A percentile compares a stretch with the other conserved stretches of the same genome.
Conservation (phyloP, 2,329 filamentous ascomycete species). For the Xylariaceae sp. region DNA sequence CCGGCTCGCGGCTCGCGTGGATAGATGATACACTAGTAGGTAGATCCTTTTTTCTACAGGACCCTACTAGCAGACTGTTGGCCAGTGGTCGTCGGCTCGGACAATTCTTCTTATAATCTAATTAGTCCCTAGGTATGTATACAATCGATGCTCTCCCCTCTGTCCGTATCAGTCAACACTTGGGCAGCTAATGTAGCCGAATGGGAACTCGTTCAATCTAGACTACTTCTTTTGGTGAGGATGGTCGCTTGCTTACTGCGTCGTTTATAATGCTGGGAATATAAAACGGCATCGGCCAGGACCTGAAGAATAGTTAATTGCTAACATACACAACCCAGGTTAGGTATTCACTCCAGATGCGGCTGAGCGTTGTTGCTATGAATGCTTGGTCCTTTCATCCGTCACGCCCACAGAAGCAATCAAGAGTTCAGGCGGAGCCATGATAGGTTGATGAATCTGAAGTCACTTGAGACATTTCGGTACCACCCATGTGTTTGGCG, state of each 20-base stretch:
- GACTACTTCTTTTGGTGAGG: not conserved
- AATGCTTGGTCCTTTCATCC: not conserved
- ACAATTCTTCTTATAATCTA: not conserved
- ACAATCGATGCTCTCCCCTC: not conserved
- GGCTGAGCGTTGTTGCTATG: too few relatives aligned
- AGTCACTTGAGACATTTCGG: too few relatives aligned
- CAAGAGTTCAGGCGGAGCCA: not conserved
- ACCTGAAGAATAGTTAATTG: not conserved
- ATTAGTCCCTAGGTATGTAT: too few relatives aligned
- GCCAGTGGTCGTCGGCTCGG: constrained; percentile 2
- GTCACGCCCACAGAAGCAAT: not conserved
- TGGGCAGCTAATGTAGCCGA: not conserved
- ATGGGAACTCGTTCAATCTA: not conserved
- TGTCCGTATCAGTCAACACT: not conserved
- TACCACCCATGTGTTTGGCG: not conserved
- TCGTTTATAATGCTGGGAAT: not conserved
- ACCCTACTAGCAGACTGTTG: too few relatives aligned
- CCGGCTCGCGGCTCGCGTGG: not conserved
- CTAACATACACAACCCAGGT: too few relatives aligned
- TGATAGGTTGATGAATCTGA: not conserved
- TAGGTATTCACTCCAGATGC: not conserved
- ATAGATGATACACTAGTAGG: constrained; percentile 9
- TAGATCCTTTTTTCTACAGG: too few relatives aligned
- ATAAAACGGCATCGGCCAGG: not conserved
- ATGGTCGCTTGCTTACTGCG: constrained; percentile 7